phyloP scores from a whole-genome alignment of 179 eudicot genomes.

The Spergularia azorica region DNA sequence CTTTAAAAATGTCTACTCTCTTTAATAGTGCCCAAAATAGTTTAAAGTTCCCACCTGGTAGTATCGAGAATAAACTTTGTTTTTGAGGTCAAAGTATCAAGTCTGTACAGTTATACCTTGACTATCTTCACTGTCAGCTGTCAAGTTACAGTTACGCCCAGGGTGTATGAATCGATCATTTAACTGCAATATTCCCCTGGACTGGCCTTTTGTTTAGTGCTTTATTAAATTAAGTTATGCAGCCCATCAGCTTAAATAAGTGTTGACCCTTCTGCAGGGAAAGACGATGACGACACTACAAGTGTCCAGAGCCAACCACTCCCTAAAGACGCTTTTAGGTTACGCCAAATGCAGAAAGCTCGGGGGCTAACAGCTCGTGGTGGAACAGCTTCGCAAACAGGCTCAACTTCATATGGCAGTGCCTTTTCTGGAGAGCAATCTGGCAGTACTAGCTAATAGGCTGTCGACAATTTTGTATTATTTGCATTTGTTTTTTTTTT shows the following conservation, averaged over 20 bases:
- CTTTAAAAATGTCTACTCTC: too few relatives aligned
- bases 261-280: conserved; percentile 42
- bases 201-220: not conserved
- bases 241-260: not conserved
- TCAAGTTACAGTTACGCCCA: not conserved
- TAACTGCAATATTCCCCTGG: not conserved
- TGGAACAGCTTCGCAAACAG: conserved; percentile 67
- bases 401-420: conserved; percentile 93
- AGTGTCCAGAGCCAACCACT: conserved; percentile 84
- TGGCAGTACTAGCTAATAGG: conserved; percentile 64
- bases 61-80: too few relatives aligned
- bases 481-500: too few relatives aligned
- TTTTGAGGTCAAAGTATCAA: too few relatives aligned
- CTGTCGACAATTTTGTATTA: conserved; percentile 24
- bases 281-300: conserved; percentile 74
- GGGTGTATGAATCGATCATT: not conserved
- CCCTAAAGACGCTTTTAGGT: conserved; percentile 78
- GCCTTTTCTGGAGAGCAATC: conserved; percentile 94
- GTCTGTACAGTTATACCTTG: too few relatives aligned
- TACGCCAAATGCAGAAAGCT: conserved; percentile 84
- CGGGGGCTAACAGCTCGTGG: conserved; percentile 49
- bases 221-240: not conserved
- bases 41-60: too few relatives aligned
- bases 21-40: too few relatives aligned
- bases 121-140: too few relatives aligned